Conservation (phyloP, 1,284 basidiomycete species). For the Boletus holoroseus region DNA sequence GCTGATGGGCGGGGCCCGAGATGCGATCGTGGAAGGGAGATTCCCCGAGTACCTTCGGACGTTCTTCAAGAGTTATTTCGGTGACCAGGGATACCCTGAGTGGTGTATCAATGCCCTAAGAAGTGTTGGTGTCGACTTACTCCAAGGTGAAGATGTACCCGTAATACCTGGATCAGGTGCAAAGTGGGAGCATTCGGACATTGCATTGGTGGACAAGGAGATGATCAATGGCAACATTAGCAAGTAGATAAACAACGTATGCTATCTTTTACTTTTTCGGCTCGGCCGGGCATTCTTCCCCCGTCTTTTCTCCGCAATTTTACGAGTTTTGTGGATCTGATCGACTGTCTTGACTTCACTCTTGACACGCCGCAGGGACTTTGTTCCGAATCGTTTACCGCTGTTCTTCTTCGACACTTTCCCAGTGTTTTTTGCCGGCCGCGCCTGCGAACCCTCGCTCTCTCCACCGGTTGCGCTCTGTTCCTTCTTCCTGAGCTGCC, state of each 20-base stretch:
- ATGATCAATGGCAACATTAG: conserved; percentile 1
- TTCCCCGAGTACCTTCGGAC: conserved; percentile 70
- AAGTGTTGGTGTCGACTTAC: conserved; percentile 70
- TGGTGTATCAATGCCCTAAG: conserved; percentile 78
- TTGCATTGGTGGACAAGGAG: conserved; percentile 16
- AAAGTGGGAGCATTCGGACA: conserved; percentile 66
- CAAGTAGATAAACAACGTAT: conserved; percentile 11
- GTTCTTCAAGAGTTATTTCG: conserved; percentile 74
- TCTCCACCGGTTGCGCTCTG: conserved; percentile 26
- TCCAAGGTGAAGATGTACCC: conserved; percentile 46
- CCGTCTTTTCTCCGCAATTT: conserved; percentile 53
- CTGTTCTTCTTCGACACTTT: conserved; percentile 30
- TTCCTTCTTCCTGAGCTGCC: conserved; percentile 54
- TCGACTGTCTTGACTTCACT: conserved; percentile 79
- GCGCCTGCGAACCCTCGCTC: conserved; percentile 16
- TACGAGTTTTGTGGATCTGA: conserved; percentile 76
- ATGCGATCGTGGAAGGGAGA: conserved; percentile 67
- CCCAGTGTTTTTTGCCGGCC: conserved; percentile 13
- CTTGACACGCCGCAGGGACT: conserved; percentile 58
- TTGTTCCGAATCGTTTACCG: conserved; percentile 50
- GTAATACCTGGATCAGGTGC: conserved; percentile 58
- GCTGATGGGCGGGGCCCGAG: conserved; percentile 72
- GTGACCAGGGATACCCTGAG: conserved; percentile 63
- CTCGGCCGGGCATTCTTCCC: conserved; percentile 73
- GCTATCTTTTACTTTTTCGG: conserved; percentile 47